These are phyloP conservation scores for Isatis lusitanica DNA, from an alignment of 441 rosid species.

Conservation along the genomic window DNA sequence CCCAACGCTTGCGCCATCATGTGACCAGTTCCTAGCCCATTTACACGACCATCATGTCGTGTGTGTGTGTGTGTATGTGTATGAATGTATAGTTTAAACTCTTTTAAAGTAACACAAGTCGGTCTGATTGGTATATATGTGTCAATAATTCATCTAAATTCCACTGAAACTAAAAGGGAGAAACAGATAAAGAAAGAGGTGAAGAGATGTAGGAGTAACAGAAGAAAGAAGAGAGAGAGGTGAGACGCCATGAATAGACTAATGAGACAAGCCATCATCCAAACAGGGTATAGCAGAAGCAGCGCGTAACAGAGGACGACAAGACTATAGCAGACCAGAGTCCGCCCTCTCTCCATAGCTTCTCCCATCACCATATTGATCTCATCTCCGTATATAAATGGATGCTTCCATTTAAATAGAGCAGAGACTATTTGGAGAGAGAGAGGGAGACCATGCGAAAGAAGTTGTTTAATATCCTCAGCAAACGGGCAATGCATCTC, in stretches of 20 bases:
- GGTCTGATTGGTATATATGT: neutral
- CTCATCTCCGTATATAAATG: neutral
- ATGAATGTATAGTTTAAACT: neutral
- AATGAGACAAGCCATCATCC: constrained; percentile 34
- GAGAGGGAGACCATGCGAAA: constrained; percentile 12
- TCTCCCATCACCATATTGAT: constrained; percentile 16
- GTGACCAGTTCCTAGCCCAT: constrained; percentile 27
- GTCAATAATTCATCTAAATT: constrained; percentile 15
- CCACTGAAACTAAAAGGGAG: constrained; percentile 15
- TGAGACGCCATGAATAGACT: constrained; percentile 30
- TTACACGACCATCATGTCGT: neutral
- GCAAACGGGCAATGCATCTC: constrained; percentile 19
- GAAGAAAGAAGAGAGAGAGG: constrained; percentile 25
- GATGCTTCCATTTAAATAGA: constrained; percentile 3
- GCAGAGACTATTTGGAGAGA: neutral
- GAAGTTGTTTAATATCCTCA: constrained; percentile 20
- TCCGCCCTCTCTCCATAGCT: constrained; percentile 24
- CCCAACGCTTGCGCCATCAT: constrained; percentile 52
- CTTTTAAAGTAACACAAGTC: neutral
- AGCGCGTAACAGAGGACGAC: constrained; percentile 17
- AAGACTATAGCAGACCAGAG: constrained; percentile 15
- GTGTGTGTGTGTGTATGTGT: neutral
- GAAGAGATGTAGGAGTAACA: constrained; percentile 28
- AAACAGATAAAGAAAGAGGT: constrained; percentile 25
- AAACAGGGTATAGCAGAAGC: constrained; percentile 28